These are phyloP conservation scores for Ulota crispa DNA, from an alignment of 225 moss, liverwort and hornwort genomes.

Conservation along the genomic window DNA sequence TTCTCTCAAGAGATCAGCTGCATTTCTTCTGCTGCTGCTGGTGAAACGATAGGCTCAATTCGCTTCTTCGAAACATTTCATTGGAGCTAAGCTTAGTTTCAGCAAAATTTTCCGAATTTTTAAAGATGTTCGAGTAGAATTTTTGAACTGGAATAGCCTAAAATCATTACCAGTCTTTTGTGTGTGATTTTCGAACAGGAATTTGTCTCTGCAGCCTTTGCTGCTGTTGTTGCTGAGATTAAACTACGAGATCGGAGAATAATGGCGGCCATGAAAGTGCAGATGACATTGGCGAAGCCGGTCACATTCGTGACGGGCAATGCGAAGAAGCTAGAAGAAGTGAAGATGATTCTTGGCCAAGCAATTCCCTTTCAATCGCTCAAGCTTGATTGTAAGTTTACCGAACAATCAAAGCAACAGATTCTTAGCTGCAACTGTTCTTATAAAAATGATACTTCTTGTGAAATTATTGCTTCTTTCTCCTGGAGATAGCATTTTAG, in stretches of 20 bases:
- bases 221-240: background rate
- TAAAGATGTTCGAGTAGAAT: background rate
- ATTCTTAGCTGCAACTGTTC: background rate
- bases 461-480: background rate
- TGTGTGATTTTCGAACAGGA: background rate
- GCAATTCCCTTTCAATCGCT: constrained; percentile 88
- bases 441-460: background rate
- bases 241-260: constrained; percentile 6
- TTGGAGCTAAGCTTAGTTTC: background rate
- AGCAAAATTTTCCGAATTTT: background rate
- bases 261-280: constrained; percentile 62
- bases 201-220: background rate
- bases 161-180: background rate
- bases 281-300: constrained; percentile 81
- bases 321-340: constrained; percentile 94
- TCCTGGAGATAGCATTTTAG: constrained; percentile 13
- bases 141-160: background rate
- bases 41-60: background rate
- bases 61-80: background rate
- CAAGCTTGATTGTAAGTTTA: constrained; percentile 75
- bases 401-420: background rate
- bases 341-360: constrained; percentile 97
- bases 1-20: background rate
- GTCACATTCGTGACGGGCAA: constrained; percentile 98
- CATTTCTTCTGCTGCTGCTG: background rate